phyloP scores from a whole-genome alignment of 768 basidiomycete species.

The Saitozyma podzolica region DNA sequence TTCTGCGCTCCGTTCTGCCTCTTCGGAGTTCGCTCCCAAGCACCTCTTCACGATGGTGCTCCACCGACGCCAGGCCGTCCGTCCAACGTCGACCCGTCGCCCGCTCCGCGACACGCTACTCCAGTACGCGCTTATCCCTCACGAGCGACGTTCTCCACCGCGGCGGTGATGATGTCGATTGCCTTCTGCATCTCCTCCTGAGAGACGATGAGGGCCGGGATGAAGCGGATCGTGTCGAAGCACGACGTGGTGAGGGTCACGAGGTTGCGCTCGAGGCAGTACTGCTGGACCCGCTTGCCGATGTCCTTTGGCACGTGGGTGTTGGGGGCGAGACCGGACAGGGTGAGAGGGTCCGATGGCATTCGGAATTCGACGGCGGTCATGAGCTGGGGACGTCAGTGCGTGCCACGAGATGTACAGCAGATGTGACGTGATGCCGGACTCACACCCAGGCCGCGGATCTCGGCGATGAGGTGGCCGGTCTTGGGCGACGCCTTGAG shows the following conservation, averaged over 20 bases:
- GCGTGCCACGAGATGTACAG: not conserved
- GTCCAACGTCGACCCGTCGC: too few relatives aligned
- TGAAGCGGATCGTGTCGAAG: constrained; percentile 70
- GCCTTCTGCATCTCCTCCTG: constrained; percentile 68
- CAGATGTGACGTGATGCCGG: not conserved
- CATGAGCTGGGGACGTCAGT: constrained; percentile 19
- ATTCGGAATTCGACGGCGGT: constrained; percentile 56
- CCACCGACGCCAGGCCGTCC: too few relatives aligned
- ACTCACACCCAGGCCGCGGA: constrained; percentile 79
- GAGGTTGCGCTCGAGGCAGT: constrained; percentile 82
- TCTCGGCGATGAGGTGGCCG: constrained; percentile 68
- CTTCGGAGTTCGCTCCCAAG: too few relatives aligned
- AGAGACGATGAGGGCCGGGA: constrained; percentile 82
- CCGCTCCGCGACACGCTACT: too few relatives aligned
- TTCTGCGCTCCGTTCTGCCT: too few relatives aligned
- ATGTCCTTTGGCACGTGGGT: constrained; percentile 57
- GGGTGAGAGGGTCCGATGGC: constrained; percentile 54
- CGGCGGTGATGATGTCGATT: constrained; percentile 56
- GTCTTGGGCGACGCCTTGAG: constrained; percentile 63
- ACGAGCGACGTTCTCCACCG: constrained; percentile 63
- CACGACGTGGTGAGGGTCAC: constrained; percentile 79
- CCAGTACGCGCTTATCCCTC: constrained; percentile 13
- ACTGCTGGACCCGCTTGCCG: constrained; percentile 69
- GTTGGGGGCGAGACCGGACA: constrained; percentile 16
- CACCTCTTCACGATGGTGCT: too few relatives aligned